phyloP scores from a whole-genome alignment of 805 yeast genomes.

The Debaryomyces maramus region DNA sequence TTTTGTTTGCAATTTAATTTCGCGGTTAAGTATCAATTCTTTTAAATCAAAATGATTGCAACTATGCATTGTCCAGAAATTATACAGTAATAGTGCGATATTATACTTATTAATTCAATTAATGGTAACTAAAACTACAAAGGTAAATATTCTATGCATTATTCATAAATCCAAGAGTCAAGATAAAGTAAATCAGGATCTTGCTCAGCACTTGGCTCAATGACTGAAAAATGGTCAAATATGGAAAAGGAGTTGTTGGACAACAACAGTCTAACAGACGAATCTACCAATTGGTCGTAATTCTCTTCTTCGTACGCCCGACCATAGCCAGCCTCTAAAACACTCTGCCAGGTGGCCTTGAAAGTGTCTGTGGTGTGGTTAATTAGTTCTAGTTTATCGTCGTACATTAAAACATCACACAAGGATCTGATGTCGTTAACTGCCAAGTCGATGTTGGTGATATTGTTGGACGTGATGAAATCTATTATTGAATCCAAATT shows the following conservation, averaged over 20 bases:
- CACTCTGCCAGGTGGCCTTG: constrained; percentile 81
- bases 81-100: too few relatives aligned
- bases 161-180: constrained; percentile 34
- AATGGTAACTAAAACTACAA: background rate
- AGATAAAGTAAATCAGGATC: constrained; percentile 30
- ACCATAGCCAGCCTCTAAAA: constrained; percentile 66
- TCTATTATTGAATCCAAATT: constrained; percentile 71
- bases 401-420: constrained; percentile 85
- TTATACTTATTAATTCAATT: too few relatives aligned
- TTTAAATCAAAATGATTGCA: background rate
- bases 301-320: constrained; percentile 24
- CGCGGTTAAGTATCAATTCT: background rate
- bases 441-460: constrained; percentile 79
- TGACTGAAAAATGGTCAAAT: constrained; percentile 30
- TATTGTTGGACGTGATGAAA: constrained; percentile 68
- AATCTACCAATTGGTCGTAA: constrained; percentile 10
- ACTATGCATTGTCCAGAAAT: too few relatives aligned
- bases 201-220: constrained; percentile 25
- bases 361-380: constrained; percentile 57
- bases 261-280: constrained; percentile 7
- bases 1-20: background rate
- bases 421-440: constrained; percentile 72
- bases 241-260: constrained; percentile 22
- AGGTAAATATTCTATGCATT: constrained; percentile 1
- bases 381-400: constrained; percentile 75